These are phyloP conservation scores for Scedosporium aurantiacum DNA, from an alignment of 2,329 filamentous ascomycete species.

Conservation along the genomic window DNA sequence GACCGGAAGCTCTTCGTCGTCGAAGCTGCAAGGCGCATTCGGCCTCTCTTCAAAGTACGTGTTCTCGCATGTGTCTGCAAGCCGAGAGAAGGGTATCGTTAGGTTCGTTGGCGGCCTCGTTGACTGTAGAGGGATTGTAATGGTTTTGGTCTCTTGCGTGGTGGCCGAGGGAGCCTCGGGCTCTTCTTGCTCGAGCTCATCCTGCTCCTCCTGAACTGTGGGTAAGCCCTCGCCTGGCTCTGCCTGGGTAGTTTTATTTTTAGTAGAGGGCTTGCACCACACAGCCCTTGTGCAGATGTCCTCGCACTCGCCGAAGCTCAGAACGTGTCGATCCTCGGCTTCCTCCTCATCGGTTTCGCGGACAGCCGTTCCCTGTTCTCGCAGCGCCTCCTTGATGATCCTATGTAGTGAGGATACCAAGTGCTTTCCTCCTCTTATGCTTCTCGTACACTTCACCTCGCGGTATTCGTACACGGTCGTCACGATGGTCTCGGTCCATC, in stretches of 20 bases:
- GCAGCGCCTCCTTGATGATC: conserved; percentile 39
- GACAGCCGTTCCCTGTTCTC: conserved; percentile 4
- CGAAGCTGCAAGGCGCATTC: conserved; percentile 44
- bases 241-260: conserved; percentile 5
- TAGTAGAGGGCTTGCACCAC: conserved; percentile 49
- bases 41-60: conserved; percentile 55
- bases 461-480: conserved; percentile 86
- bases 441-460: conserved; percentile 61
- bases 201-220: conserved; percentile 48
- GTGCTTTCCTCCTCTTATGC: conserved; percentile 61
- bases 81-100: conserved; percentile 54
- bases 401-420: conserved; percentile 60
- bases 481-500: conserved; percentile 81
- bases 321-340: conserved; percentile 20
- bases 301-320: conserved; percentile 71
- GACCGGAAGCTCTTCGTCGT: conserved; percentile 78
- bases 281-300: conserved; percentile 64
- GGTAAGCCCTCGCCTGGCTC: conserved; percentile 26
- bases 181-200: conserved; percentile 31
- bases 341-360: conserved; percentile 18
- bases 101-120: conserved; percentile 41
- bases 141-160: conserved; percentile 16
- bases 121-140: conserved; percentile 35
- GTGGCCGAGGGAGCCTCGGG: conserved; percentile 14
- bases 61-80: conserved; percentile 66